These are phyloP conservation scores for Termitomyces sp. DNA, from an alignment of 768 basidiomycete genomes.

Conservation along the genomic window DNA sequence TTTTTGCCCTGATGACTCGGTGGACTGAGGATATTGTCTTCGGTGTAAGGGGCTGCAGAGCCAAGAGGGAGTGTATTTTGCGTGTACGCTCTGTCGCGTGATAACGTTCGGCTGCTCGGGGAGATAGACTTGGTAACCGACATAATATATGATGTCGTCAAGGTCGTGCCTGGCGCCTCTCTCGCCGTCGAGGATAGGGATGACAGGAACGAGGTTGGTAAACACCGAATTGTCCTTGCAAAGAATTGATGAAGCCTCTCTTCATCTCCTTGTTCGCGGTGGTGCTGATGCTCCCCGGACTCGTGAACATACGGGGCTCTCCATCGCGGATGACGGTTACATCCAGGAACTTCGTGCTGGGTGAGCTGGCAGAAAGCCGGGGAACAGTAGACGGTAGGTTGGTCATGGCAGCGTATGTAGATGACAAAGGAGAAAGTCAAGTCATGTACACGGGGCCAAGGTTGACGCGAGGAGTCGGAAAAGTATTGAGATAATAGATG, in stretches of 20 bases:
- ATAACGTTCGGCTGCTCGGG: constrained; percentile 83
- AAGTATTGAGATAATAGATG: too few species aligned
- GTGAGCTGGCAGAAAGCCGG: constrained; percentile 79
- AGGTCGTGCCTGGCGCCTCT: constrained; percentile 44
- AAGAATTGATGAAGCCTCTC: constrained; percentile 84
- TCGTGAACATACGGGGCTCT: too few species aligned
- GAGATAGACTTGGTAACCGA: constrained; percentile 95
- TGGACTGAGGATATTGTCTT: too few species aligned
- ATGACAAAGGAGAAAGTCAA: constrained; percentile 87
- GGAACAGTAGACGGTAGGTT: constrained; percentile 87
- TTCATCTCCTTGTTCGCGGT: constrained; percentile 83
- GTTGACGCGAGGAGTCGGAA: too few species aligned
- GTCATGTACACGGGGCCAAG: constrained; percentile 95
- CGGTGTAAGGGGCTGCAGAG: constrained; percentile 13
- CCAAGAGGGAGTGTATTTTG: constrained; percentile 25
- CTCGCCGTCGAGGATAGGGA: constrained; percentile 73
- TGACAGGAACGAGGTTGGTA: constrained; percentile 87
- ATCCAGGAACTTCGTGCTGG: constrained; percentile 74
- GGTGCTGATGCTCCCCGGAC: constrained; percentile 54
- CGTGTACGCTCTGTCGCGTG: constrained; percentile 76
- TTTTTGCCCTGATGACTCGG: constrained; percentile 39
- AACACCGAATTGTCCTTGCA: constrained; percentile 75
- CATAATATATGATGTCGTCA: constrained; percentile 76
- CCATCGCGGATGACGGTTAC: constrained; percentile 74
- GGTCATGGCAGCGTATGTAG: constrained; percentile 77